Evolutionary conservation across 2,329 filamentous ascomycete species (phyloP), one percentile per base, ranked within the genome.

Genomic region (Hyphodiscus sp.): DNA sequence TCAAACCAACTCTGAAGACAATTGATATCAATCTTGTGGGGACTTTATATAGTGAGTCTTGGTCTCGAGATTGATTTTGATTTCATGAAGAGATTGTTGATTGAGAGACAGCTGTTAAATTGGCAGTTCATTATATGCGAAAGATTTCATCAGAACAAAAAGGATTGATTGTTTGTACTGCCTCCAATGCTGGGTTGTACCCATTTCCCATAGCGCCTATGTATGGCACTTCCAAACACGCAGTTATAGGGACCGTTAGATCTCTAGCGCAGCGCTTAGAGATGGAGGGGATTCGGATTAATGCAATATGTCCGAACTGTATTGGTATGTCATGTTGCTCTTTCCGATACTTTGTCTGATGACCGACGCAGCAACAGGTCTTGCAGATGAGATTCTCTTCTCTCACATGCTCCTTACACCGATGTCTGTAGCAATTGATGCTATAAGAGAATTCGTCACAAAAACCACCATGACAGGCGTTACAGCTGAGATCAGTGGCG

Each of bases 131-230:
- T 58, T 80, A 80, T 55, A 74, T 80, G 65, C 67, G 69, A 20
- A 76, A 74, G 59, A 78, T 76, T 50, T 46, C 52, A 2, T 59
- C 65, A 0, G 54, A 53, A 61, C 43, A 20, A 42, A 55, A 49
- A 19, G 3, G 76, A 0, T 69, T 68, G 7, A 76, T 80, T 43
- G 70, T 80, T 49, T 79, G 76, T 67, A 80, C 77, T 0, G 73
- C 77, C 0, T 79, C 76, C 3, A 79, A 78, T 61, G 76, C 75
- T 1, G 77, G 77, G 0, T 49, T 80, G 1, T 80, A 80, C 56
- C 69, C 76, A 0, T 78, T 80, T 51, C 72, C 76, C 0, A 70
- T 74, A 1, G 74, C 75, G 1, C 77, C 77, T 0, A 58, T 79
- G 6, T 80, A 80, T 57, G 71, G 73, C 2, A 70, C 73, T 2